These are phyloP conservation scores for Plenodomus biglobosus DNA, from an alignment of 2,329 filamentous ascomycete species.

Conservation along the genomic window DNA sequence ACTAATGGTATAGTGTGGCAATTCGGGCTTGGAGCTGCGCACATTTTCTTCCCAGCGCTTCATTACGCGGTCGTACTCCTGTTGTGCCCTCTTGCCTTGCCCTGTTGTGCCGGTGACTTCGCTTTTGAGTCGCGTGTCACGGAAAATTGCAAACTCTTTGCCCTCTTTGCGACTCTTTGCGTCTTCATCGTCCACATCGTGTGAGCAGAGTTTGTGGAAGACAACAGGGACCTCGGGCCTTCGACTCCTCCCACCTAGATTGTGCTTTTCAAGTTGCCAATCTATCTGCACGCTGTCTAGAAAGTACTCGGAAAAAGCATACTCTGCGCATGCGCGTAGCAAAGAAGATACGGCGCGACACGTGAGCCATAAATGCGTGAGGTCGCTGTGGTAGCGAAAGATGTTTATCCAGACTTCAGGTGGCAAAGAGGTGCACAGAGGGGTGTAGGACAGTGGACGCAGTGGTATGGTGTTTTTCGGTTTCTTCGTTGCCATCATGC, in stretches of 20 bases:
- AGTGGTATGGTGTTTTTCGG: neutral
- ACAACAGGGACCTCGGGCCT: slow-evolving; percentile 28
- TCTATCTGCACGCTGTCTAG: slow-evolving; percentile 26
- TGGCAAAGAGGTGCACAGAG: slow-evolving; percentile 30
- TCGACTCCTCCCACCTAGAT: slow-evolving; percentile 34
- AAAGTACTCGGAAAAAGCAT: slow-evolving; percentile 30
- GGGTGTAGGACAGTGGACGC: neutral
- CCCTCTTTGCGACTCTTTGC: slow-evolving; percentile 6
- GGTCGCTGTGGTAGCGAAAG: slow-evolving; percentile 31
- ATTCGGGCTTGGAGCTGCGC: slow-evolving; percentile 23
- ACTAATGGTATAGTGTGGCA: slow-evolving; percentile 37
- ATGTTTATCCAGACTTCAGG: slow-evolving; percentile 42
- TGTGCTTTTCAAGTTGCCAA: slow-evolving; percentile 38
- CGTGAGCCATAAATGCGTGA: slow-evolving; percentile 35
- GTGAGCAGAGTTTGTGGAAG: slow-evolving; percentile 13
- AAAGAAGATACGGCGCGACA: slow-evolving; percentile 33
- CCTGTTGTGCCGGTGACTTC: neutral
- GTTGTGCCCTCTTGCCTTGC: slow-evolving; percentile 3
- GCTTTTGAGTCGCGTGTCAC: slow-evolving; percentile 12
- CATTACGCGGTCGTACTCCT: slow-evolving; percentile 18
- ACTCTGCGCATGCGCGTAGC: slow-evolving; percentile 33
- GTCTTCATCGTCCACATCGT: neutral
- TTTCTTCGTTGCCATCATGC: neutral
- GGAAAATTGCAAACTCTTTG: slow-evolving; percentile 20
- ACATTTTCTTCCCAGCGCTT: slow-evolving; percentile 34